Evolutionary conservation across 78 protist species (phyloP).

Genomic region (Dictyostelium capitatum): DNA sequence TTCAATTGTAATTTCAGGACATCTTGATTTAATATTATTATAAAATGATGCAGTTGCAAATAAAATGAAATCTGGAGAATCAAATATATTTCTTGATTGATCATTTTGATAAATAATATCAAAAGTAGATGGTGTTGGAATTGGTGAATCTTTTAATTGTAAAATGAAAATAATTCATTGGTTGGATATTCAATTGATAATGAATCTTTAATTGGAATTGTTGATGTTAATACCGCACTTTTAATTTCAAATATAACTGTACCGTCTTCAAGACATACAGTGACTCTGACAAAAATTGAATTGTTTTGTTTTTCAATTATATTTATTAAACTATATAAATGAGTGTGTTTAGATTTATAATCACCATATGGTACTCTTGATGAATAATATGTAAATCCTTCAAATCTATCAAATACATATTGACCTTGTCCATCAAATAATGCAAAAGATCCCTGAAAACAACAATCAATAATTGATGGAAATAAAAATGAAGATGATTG

Average conservation of each 20-base stretch:
- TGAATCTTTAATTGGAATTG: neutral
- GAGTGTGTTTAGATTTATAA: no score
- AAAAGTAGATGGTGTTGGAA: neutral
- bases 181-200: slow-evolving; percentile 17
- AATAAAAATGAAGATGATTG: slow-evolving; percentile 8
- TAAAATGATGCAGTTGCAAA: no score
- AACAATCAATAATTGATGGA: slow-evolving; percentile 37
- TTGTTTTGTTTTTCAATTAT: neutral
- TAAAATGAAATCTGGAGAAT: no score
- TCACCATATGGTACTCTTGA: neutral
- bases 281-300: neutral
- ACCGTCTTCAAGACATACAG: slow-evolving; percentile 22
- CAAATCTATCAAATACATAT: slow-evolving; percentile 37
- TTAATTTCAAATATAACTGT: slow-evolving; percentile 11
- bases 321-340: no score
- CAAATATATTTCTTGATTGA: neutral
- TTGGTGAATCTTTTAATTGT: slow-evolving; percentile 44
- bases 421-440: slow-evolving; percentile 12
- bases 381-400: slow-evolving; percentile 8
- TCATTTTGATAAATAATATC: neutral
- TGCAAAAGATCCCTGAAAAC: slow-evolving; percentile 28
- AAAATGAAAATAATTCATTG: slow-evolving; percentile 14
- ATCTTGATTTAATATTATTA: neutral
- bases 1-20: neutral
- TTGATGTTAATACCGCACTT: neutral